Evolutionary conservation across 306 rosid species (phyloP).

Genomic region (Pterocarpus santalinus): DNA sequence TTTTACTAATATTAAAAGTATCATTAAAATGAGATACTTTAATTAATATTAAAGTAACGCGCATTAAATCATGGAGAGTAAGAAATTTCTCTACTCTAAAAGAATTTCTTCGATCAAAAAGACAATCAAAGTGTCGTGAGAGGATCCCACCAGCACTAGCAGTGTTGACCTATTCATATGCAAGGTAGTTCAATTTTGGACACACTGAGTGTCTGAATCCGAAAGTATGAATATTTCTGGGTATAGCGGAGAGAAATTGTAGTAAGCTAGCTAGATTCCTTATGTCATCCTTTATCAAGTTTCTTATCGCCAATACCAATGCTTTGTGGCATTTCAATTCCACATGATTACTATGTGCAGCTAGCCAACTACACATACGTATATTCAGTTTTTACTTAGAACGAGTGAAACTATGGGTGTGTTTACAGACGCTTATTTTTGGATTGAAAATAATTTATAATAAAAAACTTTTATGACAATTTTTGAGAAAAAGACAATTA

Average conservation of each 20-base stretch:
- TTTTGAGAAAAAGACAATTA: no score
- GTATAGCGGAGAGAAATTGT: constrained; percentile 12
- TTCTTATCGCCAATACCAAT: not conserved
- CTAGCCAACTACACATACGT: not conserved
- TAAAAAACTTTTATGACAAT: no score
- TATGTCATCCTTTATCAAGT: constrained; percentile 8
- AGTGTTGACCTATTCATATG: constrained; percentile 2
- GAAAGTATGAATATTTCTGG: not conserved
- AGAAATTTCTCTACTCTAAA: not conserved
- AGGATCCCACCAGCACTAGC: not conserved
- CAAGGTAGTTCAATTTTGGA: constrained; percentile 17
- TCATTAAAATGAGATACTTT: no score
- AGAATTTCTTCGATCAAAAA: not conserved
- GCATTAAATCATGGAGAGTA: not conserved
- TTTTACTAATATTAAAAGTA: no score
- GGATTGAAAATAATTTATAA: no score
- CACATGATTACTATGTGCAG: not conserved
- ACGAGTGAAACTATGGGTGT: no score
- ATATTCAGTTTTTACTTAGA: no score
- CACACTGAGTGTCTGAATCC: not conserved
- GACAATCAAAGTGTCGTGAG: not conserved
- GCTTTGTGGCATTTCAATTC: not conserved
- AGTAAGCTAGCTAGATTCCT: constrained; percentile 38
- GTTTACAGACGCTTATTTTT: no score
- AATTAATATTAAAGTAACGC: no score